Base-by-base conservation (phyloP, 768 basidiomycete genomes). In the Russula foetens region DNA sequence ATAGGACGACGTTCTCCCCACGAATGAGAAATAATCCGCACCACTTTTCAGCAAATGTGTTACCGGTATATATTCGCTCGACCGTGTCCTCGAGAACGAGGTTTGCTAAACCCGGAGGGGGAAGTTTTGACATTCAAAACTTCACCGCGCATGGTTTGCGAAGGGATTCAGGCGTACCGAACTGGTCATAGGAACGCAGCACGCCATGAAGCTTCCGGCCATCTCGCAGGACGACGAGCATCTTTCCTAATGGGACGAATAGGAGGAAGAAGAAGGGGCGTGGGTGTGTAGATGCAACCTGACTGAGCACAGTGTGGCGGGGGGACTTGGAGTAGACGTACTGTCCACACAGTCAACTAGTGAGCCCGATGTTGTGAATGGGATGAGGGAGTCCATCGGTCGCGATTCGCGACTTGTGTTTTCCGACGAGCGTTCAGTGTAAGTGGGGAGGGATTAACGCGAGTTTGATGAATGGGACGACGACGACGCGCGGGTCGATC, bases 291-390 rank as follows among this genome's bases (percentile, higher is more conserved):
- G 52, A 63, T 62, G 60, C 51, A 50, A 52, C 50, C 43, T 62
- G 49, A 63, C 49, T 52, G 58, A 59, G 58, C 45, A 53, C 54
- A 50, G 41, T 4, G 50, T 56, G 60, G 46, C 44, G 51, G 72
- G 73, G 73, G 14, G 39, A 41, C 70, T 74, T 67, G 63, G 38
- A 67, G 78, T 75, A 83, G 82, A 90, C 97, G 88, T 86, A 99
- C 97, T 97, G 87, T 99, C 97, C 78, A 99, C 97, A 75, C 93
- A 93, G 82, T 98, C 97, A 75, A 98, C 90, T 66, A 99, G 84
- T 66, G 96, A 94, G 70, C 97, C 97, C 54, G 95, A 98, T 23
- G 97, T 99, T 62, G 97, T 99, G 77, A 98, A 98, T 55, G 96
- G 92, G 70, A 98, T 98, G 67, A 98, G 76, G 58, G 93, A 93